Percentiles rank a stretch among this genome's conserved stretches.
Conservation (phyloP, 768 basidiomycete genomes). For the Rhodocollybia butyracea region DNA sequence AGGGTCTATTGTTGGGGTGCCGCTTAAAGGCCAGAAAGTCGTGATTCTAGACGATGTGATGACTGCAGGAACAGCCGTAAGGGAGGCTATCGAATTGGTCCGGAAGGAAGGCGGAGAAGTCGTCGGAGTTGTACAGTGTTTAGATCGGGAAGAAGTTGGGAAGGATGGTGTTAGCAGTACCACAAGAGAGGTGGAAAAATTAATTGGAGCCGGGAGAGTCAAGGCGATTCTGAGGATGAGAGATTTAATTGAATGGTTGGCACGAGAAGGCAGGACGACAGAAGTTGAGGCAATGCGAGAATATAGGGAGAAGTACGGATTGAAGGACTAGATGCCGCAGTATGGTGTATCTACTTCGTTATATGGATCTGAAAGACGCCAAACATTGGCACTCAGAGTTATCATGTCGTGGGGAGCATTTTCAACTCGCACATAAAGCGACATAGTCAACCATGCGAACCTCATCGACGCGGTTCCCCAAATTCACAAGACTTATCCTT, state of each 20-base stretch:
- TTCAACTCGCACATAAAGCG: no score
- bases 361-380: no score
- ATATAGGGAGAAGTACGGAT: conserved; percentile 74
- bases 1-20: conserved; percentile 82
- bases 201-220: conserved; percentile 68
- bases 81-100: conserved; percentile 78
- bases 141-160: conserved; percentile 87
- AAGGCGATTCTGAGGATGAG: conserved; percentile 80
- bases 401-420: no score
- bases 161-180: conserved; percentile 66
- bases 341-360: no score
- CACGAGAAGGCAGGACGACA: conserved; percentile 59
- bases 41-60: conserved; percentile 96
- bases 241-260: conserved; percentile 82
- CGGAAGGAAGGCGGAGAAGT: conserved; percentile 68
- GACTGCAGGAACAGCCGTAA: conserved; percentile 87
- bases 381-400: no score
- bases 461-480: no score
- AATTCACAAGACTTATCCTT: no score
- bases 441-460: no score
- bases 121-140: conserved; percentile 82
- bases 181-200: conserved; percentile 75
- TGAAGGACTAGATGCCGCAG: conserved; percentile 49
- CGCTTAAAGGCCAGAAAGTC: conserved; percentile 77
- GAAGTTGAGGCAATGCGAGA: conserved; percentile 69